Conservation (phyloP, 2,329 filamentous ascomycete species). For the Teratosphaeria viscida region DNA sequence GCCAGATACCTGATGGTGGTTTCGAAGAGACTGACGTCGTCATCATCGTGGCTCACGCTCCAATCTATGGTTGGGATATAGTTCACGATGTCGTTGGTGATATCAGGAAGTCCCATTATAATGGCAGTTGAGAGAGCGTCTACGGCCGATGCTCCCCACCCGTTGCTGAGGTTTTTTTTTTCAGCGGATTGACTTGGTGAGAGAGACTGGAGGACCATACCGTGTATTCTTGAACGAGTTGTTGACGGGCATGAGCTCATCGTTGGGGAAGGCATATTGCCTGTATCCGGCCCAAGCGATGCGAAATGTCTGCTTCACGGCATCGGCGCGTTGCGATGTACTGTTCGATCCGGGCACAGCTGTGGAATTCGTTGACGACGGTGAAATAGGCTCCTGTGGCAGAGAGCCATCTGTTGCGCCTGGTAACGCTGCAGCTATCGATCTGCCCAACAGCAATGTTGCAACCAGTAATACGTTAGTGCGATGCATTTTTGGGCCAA, state of each 20-base stretch:
- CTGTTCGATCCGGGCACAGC: not conserved
- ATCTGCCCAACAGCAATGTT: not conserved
- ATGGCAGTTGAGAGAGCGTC: conserved; percentile 1
- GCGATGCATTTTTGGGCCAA: not conserved
- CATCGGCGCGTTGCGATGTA: not conserved
- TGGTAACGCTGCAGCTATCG: not conserved
- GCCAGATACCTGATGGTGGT: conserved; percentile 1
- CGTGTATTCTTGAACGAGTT: not conserved
- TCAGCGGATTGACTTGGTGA: not conserved
- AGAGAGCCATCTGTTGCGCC: not conserved
- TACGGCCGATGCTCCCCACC: conserved; percentile 1
- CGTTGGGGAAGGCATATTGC: conserved; percentile 1
- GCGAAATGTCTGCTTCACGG: not conserved
- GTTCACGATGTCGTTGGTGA: not conserved
- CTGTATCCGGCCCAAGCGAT: not conserved
- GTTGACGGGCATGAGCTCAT: conserved; percentile 1
- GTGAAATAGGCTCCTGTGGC: not conserved
- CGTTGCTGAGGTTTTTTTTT: not conserved
- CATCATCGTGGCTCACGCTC: not conserved
- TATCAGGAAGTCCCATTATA: not conserved
- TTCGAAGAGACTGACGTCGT: not conserved
- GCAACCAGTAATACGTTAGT: not conserved
- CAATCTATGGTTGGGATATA: conserved; percentile 1
- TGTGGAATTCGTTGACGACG: not conserved
- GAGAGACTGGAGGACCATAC: not conserved